A percentile compares a stretch with the other conserved stretches of the same genome.
Conservation (phyloP, 1,284 basidiomycete genomes). For the Irpex lacteus region DNA sequence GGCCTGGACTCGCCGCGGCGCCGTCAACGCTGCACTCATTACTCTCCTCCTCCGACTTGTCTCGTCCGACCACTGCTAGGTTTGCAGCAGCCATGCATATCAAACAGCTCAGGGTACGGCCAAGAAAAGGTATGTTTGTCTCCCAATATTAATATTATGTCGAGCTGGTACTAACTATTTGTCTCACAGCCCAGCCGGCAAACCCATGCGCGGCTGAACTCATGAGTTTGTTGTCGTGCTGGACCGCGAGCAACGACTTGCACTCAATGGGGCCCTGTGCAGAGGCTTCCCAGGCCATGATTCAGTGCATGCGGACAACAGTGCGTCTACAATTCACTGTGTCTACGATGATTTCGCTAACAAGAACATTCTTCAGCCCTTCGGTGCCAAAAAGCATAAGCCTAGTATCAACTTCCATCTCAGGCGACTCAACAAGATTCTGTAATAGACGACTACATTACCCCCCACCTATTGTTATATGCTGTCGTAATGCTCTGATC, state of each 20-base stretch:
- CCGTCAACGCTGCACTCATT: not conserved
- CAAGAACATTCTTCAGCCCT: slow-evolving; percentile 43
- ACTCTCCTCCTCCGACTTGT: not conserved
- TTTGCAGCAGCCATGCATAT: slow-evolving; percentile 53
- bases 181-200: slow-evolving; percentile 41
- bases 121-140: slow-evolving; percentile 59
- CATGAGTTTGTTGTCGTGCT: slow-evolving; percentile 84
- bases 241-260: slow-evolving; percentile 81
- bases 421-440: slow-evolving; percentile 68
- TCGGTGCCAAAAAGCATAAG: slow-evolving; percentile 58
- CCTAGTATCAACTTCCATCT: slow-evolving; percentile 86
- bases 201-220: slow-evolving; percentile 77
- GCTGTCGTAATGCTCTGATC: not conserved
- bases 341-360: slow-evolving; percentile 1
- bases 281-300: slow-evolving; percentile 64
- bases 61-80: not conserved
- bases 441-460: slow-evolving; percentile 42
- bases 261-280: slow-evolving; percentile 63
- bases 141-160: slow-evolving; percentile 8
- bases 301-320: slow-evolving; percentile 85
- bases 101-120: slow-evolving; percentile 77
- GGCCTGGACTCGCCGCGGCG: not conserved
- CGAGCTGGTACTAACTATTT: slow-evolving; percentile 2
- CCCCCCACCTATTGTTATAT: not conserved
- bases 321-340: slow-evolving; percentile 44